Percentiles rank a stretch among this genome's conserved stretches.
Evolutionary conservation across 75 land plant species (phyloP).

Genomic region (Pinus taeda): DNA sequence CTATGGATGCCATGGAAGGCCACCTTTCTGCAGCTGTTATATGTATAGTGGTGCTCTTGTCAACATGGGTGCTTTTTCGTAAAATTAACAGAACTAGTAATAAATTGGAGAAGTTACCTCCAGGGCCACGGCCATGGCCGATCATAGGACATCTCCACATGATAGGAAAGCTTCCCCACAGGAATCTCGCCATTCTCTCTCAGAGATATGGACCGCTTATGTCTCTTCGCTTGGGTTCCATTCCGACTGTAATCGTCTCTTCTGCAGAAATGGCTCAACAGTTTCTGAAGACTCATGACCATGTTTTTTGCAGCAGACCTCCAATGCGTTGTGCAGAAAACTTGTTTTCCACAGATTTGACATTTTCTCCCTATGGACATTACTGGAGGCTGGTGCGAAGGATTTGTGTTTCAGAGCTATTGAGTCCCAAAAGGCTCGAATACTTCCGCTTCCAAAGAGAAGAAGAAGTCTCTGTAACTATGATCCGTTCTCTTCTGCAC

Average conservation of each 20-base stretch:
- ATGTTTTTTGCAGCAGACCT: constrained; percentile 19
- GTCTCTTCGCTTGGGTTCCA: neutral
- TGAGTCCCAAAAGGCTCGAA: constrained; percentile 20
- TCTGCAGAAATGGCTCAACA: neutral
- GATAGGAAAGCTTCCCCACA: neutral
- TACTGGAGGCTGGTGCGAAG: constrained; percentile 32
- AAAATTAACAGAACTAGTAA: no score
- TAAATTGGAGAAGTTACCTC: neutral
- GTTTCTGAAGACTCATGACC: constrained; percentile 23
- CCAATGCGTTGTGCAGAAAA: constrained; percentile 9
- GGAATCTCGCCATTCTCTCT: neutral
- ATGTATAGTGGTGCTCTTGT: no score
- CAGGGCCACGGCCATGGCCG: neutral
- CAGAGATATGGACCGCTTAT: neutral
- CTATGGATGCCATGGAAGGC: no score
- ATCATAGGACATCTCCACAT: constrained; percentile 6
- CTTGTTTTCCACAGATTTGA: constrained; percentile 15
- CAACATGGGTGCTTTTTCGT: no score
- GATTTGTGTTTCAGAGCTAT: constrained; percentile 24
- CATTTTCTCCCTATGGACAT: constrained; percentile 37
- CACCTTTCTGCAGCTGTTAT: no score
- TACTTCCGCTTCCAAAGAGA: constrained; percentile 5
- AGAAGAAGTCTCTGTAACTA: constrained; percentile 1
- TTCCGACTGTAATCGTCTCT: neutral
- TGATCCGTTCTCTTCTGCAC: neutral